Evolutionary conservation across 768 basidiomycete species (phyloP).

Genomic region (Wakefieldia striispora): DNA sequence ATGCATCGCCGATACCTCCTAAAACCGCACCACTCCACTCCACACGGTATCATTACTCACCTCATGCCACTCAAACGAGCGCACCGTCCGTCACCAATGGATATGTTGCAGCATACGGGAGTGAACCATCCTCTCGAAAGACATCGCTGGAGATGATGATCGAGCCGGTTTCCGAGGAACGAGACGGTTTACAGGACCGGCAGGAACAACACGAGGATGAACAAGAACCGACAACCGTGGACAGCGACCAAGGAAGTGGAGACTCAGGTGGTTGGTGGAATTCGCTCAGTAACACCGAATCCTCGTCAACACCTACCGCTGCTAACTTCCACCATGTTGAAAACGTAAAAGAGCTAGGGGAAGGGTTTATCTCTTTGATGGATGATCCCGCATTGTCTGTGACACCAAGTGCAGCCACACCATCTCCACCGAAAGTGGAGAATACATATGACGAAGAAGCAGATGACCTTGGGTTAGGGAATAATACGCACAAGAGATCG

Average conservation of each 20-base stretch:
- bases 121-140: conserved; percentile 28
- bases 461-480: conserved; percentile 92
- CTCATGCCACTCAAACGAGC: conserved; percentile 28
- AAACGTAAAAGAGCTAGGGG: conserved; percentile 39
- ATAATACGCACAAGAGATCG: conserved; percentile 44
- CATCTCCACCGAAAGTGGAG: conserved; percentile 11
- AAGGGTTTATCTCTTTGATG: conserved; percentile 84
- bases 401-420: conserved; percentile 20
- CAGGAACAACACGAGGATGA: conserved; percentile 7
- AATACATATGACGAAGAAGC: conserved; percentile 51
- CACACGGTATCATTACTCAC: conserved; percentile 21
- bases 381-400: conserved; percentile 51
- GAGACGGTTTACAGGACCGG: background rate
- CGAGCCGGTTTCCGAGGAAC: conserved; percentile 24
- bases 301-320: conserved; percentile 63
- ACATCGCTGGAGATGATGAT: conserved; percentile 30
- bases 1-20: conserved; percentile 52
- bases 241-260: conserved; percentile 36
- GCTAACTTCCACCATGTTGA: conserved; percentile 61
- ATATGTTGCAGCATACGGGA: conserved; percentile 36
- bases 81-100: conserved; percentile 35
- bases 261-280: conserved; percentile 63
- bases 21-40: conserved; percentile 53
- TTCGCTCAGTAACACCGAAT: conserved; percentile 39
- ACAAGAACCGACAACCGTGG: conserved; percentile 12